Evolutionary conservation across 129 eudicot genomes (phyloP), one percentile per base, ranked within the genome.

Genomic region (Rutidosis leptorrhynchoides): DNA sequence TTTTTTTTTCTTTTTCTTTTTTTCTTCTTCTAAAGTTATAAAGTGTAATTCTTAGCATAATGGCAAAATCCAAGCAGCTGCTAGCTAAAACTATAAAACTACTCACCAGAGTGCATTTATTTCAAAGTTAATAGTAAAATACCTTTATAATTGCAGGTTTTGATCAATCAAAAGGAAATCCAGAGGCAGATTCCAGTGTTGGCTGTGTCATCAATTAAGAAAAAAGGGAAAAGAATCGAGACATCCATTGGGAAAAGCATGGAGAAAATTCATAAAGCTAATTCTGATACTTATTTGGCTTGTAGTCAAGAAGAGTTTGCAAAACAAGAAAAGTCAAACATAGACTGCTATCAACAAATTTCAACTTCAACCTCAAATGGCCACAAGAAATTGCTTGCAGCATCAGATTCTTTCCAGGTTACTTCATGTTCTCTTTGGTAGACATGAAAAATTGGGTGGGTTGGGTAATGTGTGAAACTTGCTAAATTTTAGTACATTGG

Each of bases 201-300:
- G 68, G 82, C 76, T 58, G 72, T 85, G 32, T 82, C 27, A 23
- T 85, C 95, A 27, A 77, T 89, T 48, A 79, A 83, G 56, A 94
- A 86, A 83, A 97, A 94, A 78, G 95, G 92, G 24, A 82, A 71
- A 74, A 89, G 93, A 73, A 80, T 89, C 16, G 99, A 94, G 77
- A 83, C 92, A 53, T 81, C 88, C 78, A 67, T 86, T 29, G 99
- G 93, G 61, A 74, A 80, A 59, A 79, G 35, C 81, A 81, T 87
- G 80, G 99, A 94, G 79, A 94, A 89, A 77, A 67, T 75, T 67
- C 72, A 25, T 14, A 94, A 86, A 82, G 79, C 83, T 59, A 84
- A 81, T 79, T 15, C 74, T 30, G 99, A 94, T 84, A 85, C 88
- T 77, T 68, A 81, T 24, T 94, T 95, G 97, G 95, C 95, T 51